A percentile compares a stretch with the other conserved stretches of the same genome.
Evolutionary conservation across 495 filamentous ascomycete species (phyloP).

Genomic region (Penicillium dipodomyicola): DNA sequence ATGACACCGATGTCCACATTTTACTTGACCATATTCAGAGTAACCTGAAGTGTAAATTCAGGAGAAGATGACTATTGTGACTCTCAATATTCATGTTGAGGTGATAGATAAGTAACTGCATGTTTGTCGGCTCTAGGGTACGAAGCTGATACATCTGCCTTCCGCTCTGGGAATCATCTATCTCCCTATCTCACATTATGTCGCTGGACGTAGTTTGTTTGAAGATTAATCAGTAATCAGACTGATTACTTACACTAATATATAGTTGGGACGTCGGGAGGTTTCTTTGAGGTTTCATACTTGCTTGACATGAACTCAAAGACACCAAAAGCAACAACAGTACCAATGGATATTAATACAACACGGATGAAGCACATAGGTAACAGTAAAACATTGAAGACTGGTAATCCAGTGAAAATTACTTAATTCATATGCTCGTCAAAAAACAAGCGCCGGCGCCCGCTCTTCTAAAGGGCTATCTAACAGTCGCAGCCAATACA

Average conservation of each 20-base stretch:
- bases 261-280: too few species aligned
- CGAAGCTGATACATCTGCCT: not conserved
- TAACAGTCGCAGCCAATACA: conserved; percentile 1
- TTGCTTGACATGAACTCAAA: not conserved
- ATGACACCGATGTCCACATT: not conserved
- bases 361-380: not conserved
- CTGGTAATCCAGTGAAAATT: not conserved
- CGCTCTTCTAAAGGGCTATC: conserved; percentile 13
- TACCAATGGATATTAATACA: not conserved
- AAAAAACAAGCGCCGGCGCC: conserved; percentile 16
- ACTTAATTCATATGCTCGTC: conserved; percentile 11
- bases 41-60: not conserved
- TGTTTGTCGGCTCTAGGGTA: not conserved
- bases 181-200: not conserved
- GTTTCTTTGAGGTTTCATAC: not conserved
- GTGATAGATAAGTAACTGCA: not conserved
- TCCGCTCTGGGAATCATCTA: not conserved
- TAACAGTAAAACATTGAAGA: not conserved
- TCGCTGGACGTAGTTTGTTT: not conserved
- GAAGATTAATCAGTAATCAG: too few species aligned
- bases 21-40: not conserved
- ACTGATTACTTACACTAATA: too few species aligned
- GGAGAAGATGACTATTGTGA: not conserved
- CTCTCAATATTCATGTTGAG: not conserved
- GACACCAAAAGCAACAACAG: not conserved